Base-by-base conservation (phyloP, 2,329 filamentous ascomycete species). In the Aspergillus amoenus region DNA sequence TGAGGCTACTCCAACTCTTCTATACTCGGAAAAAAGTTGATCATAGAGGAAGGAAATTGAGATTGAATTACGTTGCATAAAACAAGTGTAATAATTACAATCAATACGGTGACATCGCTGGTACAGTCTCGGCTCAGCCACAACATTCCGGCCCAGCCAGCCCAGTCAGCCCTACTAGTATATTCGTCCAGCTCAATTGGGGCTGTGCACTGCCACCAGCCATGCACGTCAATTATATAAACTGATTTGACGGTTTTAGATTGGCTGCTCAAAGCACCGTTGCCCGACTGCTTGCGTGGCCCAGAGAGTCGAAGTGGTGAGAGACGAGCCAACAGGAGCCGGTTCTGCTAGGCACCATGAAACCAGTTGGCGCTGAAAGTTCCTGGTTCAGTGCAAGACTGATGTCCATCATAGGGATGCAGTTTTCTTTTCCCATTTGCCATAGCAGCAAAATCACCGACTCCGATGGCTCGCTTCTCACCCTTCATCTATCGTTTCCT, bases 81-180 rank as follows among this genome's bases (percentile, higher is more conserved):
- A 30, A 34, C 18, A 27, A 52, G 27, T 32, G 22, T 41, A 40
- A 49, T 59, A 40, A 57, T 57, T 59, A 59, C 57, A 60, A 47
- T 56, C 13, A 37, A 37, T 37, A 37, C 34, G 34, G 34, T 15
- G 34, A 55, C 52, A 52, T 11, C 37, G 44, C 47, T 48, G 42
- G 39, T 51, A 59, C 51, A 55, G 44, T 30, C 55, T 48, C 32
- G 32, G 24, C 55, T 49, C 52, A 53, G 55, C 58, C 58, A 58
- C 58, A 56, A 24, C 37, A 43, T 27, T 42, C 44, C 13, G n/a
- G 34, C 15, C 34, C 34, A 37, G 27, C 39, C 58, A 58, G 34
- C 15, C 34, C 34, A 37, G 27, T 30, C 58, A 58, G 58, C 55
- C 58, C 58, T 58, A 58, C 52, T 52, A 46, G 50, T 13, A 41